A percentile compares a stretch with the other conserved stretches of the same genome.
phyloP scores from a whole-genome alignment of 345 rosid genomes.

The Kandelia obovata region DNA sequence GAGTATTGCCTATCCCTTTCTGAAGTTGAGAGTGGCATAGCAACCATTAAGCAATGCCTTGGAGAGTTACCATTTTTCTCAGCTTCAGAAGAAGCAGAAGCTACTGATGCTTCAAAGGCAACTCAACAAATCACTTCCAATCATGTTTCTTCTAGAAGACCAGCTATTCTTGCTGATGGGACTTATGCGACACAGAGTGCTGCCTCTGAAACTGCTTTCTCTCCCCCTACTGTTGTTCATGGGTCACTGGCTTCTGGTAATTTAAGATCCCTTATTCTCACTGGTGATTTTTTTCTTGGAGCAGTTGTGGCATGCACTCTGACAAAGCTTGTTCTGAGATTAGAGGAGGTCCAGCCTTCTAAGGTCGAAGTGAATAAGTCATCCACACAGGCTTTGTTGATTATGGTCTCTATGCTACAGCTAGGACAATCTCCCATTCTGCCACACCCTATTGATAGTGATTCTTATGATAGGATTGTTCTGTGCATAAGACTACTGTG shows the following conservation, averaged over 20 bases:
- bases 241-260: slow-evolving; percentile 71
- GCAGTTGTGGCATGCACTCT: slow-evolving; percentile 94
- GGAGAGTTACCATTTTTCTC: slow-evolving; percentile 83
- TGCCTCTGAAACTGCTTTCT: slow-evolving; percentile 82
- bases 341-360: slow-evolving; percentile 89
- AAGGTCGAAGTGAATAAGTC: slow-evolving; percentile 74
- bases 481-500: slow-evolving; percentile 79
- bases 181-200: slow-evolving; percentile 92
- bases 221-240: slow-evolving; percentile 73
- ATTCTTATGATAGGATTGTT: slow-evolving; percentile 80
- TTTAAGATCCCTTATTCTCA: slow-evolving; percentile 82
- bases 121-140: slow-evolving; percentile 50
- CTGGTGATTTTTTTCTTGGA: slow-evolving; percentile 96
- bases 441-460: slow-evolving; percentile 91
- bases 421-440: slow-evolving; percentile 85
- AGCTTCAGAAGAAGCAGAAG: slow-evolving; percentile 64
- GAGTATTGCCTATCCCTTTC: slow-evolving; percentile 85
- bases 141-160: slow-evolving; percentile 70
- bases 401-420: slow-evolving; percentile 89
- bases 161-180: slow-evolving; percentile 87
- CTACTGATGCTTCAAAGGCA: slow-evolving; percentile 55
- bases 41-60: slow-evolving; percentile 79
- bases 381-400: slow-evolving; percentile 60
- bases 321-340: slow-evolving; percentile 84
- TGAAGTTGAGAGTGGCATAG: slow-evolving; percentile 78